Base-by-base conservation (phyloP, 78 protist genomes). In the Dictyostelium capitatum region DNA sequence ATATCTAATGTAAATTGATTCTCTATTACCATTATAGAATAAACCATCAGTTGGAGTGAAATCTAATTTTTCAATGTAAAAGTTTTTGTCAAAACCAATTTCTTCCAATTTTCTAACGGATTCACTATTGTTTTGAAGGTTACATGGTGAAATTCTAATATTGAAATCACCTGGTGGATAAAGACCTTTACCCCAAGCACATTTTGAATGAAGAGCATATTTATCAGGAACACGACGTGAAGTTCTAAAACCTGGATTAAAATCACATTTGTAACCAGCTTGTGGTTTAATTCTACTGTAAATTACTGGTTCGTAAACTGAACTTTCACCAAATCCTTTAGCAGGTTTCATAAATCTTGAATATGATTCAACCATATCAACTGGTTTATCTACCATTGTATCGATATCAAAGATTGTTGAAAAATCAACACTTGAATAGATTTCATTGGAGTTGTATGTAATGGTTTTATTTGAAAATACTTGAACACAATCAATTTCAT, bases 21-120 rank as follows among this genome's bases (percentile, higher is more conserved):
- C 73, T 65, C 46, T 65, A 14, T 65, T 65, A 30, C 73, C 73
- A 65, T 23, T 65, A 30, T 65, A 65, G 46, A 65, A 65, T 65
- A 65, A 65, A 65, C 73, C 73, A 30, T 65, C 73, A 30, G 73
- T 65, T 65, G 73, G 73, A 3, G 73, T 65, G 46, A 65, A 65
- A 30, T 65, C 46, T 65, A 65, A 65, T 65, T 65, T 65, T 65
- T 65, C 73, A 11, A 65, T 65, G 17, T 65, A 65, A 65, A 65
- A 65, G 37, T 65, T 65, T 65, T 65, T 65, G 28, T 65, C 73
- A 41, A 65, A 65, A 30, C 73, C 73, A 30, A 65, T 65, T 65
- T 65, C 73, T 65, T 65, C 73, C 15, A 65, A 65, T 65, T 65
- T 65, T 28, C 47, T 32, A 30, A 65, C 46, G 0, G 73, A 65